These are phyloP conservation scores for Kwoniella shandongensis DNA, from an alignment of 768 basidiomycete genomes.

Conservation along the genomic window DNA sequence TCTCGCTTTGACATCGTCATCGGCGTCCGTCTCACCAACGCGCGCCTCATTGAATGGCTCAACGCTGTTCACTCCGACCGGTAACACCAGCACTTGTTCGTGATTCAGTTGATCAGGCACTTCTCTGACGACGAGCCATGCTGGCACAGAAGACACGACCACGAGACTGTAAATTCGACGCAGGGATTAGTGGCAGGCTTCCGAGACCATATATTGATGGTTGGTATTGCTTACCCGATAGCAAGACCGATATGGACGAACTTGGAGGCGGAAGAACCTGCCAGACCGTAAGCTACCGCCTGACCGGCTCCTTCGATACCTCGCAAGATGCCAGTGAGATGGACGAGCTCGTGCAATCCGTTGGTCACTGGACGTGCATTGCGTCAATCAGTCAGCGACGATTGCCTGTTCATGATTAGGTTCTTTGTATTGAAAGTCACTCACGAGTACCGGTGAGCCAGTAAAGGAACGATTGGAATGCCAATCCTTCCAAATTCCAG, in stretches of 20 bases:
- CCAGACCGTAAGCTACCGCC: neutral
- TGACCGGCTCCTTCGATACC: neutral
- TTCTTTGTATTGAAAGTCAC: too few relatives aligned
- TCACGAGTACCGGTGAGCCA: neutral
- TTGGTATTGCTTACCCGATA: neutral
- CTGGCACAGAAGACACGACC: too few relatives aligned
- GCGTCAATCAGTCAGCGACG: neutral
- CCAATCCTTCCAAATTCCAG: neutral
- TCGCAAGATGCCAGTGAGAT: constrained; percentile 1
- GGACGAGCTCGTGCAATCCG: neutral
- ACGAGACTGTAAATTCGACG: too few relatives aligned
- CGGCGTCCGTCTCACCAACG: too few relatives aligned
- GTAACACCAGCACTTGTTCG: too few relatives aligned
- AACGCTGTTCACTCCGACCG: too few relatives aligned
- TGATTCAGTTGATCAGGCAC: too few relatives aligned
- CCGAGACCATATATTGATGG: too few relatives aligned
- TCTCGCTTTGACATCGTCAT: too few relatives aligned
- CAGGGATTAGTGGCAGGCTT: too few relatives aligned
- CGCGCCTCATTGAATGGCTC: too few relatives aligned
- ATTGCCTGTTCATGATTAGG: neutral
- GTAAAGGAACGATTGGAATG: neutral
- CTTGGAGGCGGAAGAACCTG: neutral
- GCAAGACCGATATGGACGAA: neutral
- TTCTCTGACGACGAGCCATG: too few relatives aligned
- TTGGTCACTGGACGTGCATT: neutral